These are phyloP conservation scores for Saturnispora silvae DNA, from an alignment of 805 yeast genomes.

Conservation along the genomic window DNA sequence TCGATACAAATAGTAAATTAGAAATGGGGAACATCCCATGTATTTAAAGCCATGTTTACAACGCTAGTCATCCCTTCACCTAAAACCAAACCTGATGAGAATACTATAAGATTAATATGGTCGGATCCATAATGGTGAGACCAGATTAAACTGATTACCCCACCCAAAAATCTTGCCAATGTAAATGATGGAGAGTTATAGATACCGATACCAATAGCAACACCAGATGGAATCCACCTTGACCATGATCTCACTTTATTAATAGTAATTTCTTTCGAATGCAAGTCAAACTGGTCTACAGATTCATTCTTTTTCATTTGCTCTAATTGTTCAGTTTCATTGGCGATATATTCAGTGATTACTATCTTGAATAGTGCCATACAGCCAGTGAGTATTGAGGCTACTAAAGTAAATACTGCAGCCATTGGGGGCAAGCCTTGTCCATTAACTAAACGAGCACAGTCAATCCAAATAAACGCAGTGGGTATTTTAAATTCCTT, in stretches of 20 bases:
- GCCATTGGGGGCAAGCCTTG: slow-evolving; percentile 81
- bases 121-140: slow-evolving; percentile 22
- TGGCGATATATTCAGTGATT: slow-evolving; percentile 2
- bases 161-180: slow-evolving; percentile 86
- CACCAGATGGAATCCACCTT: slow-evolving; percentile 77
- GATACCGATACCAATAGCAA: slow-evolving; percentile 94
- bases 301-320: slow-evolving; percentile 10
- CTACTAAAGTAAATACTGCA: slow-evolving; percentile 41
- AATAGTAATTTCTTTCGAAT: slow-evolving; percentile 10
- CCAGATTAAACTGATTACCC: slow-evolving; percentile 57
- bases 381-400: slow-evolving; percentile 60
- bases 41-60: slow-evolving; percentile 66
- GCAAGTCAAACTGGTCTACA: neutral
- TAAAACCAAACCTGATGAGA: slow-evolving; percentile 82
- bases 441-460: slow-evolving; percentile 88
- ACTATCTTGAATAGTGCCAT: slow-evolving; percentile 48
- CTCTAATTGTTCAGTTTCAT: neutral
- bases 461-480: slow-evolving; percentile 93
- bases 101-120: slow-evolving; percentile 68
- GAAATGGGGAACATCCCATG: slow-evolving; percentile 54
- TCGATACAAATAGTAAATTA: slow-evolving; percentile 16
- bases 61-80: slow-evolving; percentile 92
- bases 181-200: slow-evolving; percentile 92
- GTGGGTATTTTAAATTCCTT: slow-evolving; percentile 81
- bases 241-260: slow-evolving; percentile 25